Conservation (phyloP, 2,329 filamentous ascomycete species). For the Myriangium duriaei region DNA sequence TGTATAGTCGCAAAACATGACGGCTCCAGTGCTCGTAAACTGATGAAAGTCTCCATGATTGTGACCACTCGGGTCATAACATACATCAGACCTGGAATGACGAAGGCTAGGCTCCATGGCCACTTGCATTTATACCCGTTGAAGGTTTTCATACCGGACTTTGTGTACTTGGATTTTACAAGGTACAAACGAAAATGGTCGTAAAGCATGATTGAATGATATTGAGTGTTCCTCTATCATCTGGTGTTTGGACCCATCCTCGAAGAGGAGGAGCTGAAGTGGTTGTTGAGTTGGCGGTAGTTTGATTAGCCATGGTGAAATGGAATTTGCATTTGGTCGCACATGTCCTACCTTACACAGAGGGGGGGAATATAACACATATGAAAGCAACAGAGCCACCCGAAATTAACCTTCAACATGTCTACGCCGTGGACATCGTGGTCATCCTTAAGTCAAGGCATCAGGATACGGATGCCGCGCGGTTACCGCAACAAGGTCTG, state of each 20-base stretch:
- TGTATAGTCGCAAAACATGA: neutral
- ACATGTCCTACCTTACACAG: neutral
- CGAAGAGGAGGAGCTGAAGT: neutral
- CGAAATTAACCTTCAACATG: neutral
- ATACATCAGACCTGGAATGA: neutral
- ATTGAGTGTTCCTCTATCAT: neutral
- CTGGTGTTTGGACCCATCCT: neutral
- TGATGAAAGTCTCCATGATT: neutral
- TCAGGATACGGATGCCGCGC: neutral
- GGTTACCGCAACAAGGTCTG: neutral
- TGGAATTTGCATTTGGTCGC: neutral
- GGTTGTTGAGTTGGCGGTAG: neutral
- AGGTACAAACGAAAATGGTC: conserved; percentile 1
- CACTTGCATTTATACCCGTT: neutral
- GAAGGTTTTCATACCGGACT: neutral
- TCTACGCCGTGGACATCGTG: neutral
- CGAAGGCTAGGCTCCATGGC: neutral
- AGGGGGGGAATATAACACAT: neutral
- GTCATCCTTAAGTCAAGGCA: too few relatives aligned
- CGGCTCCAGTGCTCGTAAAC: neutral
- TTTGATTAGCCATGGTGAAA: neutral
- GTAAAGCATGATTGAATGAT: neutral
- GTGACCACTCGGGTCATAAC: neutral
- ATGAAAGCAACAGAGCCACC: neutral
- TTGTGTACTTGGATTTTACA: neutral